phyloP scores from a whole-genome alignment of 805 yeast species.

The Metschnikowia arizonensis region DNA sequence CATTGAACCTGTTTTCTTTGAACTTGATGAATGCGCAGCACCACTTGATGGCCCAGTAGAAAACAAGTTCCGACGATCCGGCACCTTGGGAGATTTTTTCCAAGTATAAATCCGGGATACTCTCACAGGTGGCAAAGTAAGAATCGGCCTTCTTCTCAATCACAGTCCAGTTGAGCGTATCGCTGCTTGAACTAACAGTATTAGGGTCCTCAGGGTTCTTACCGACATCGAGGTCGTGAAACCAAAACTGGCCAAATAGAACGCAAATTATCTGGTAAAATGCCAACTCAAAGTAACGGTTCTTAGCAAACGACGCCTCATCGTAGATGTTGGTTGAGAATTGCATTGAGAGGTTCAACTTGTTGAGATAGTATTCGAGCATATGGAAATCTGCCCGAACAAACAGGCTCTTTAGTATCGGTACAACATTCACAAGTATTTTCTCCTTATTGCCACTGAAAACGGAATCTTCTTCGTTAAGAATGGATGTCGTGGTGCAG shows the following conservation, averaged over 20 bases:
- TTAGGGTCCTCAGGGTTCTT: not conserved
- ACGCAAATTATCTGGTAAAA: slow-evolving; percentile 24
- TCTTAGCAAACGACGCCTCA: slow-evolving; percentile 19
- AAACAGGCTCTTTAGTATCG: slow-evolving; percentile 12
- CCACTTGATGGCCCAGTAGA: slow-evolving; percentile 22
- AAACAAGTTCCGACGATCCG: slow-evolving; percentile 20
- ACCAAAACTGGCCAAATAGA: slow-evolving; percentile 24
- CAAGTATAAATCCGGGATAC: slow-evolving; percentile 10
- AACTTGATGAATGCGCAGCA: slow-evolving; percentile 23
- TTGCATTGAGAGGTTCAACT: slow-evolving; percentile 17
- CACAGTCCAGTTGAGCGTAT: slow-evolving; percentile 9
- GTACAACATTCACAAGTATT: slow-evolving; percentile 7
- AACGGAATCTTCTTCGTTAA: slow-evolving; percentile 8
- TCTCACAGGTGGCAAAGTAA: slow-evolving; percentile 23
- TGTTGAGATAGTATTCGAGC: slow-evolving; percentile 19
- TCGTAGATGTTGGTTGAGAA: slow-evolving; percentile 26
- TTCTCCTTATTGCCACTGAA: slow-evolving; percentile 9
- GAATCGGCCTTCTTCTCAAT: slow-evolving; percentile 22
- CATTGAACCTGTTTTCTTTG: slow-evolving; percentile 24
- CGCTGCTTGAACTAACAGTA: not conserved
- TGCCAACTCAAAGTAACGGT: slow-evolving; percentile 27
- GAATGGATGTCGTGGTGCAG: slow-evolving; percentile 5
- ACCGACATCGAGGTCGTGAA: slow-evolving; percentile 6
- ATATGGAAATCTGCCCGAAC: slow-evolving; percentile 20
- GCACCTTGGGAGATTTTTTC: slow-evolving; percentile 7